These are phyloP conservation scores for Leptographium procerum DNA, from an alignment of 2,329 filamentous ascomycete species.

Conservation along the genomic window DNA sequence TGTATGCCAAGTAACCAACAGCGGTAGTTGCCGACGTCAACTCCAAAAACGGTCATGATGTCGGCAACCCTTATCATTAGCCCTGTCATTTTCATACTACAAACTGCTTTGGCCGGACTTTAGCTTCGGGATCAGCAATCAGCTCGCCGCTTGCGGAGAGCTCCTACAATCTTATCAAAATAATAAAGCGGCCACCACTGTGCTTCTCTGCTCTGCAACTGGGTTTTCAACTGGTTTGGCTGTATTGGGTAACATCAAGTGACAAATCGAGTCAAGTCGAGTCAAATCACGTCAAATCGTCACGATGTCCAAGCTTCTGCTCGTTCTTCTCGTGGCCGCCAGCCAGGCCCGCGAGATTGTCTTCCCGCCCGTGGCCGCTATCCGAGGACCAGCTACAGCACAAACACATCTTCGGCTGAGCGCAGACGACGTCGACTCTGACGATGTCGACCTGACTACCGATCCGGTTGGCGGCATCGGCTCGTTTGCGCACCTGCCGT, in stretches of 20 bases:
- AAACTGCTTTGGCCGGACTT: not conserved
- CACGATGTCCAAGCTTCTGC: not conserved
- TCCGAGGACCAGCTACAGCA: not conserved
- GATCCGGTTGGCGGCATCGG: constrained; percentile 43
- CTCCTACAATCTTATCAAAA: not conserved
- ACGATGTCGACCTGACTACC: constrained; percentile 26
- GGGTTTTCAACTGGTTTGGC: too few relatives aligned
- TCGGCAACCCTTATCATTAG: not conserved
- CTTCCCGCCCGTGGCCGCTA: constrained; percentile 9
- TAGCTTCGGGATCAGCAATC: not conserved
- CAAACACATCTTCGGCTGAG: not conserved
- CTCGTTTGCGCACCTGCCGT: constrained; percentile 50
- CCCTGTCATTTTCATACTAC: not conserved
- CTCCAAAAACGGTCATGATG: not conserved
- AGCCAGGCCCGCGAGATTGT: constrained; percentile 9
- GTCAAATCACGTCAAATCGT: too few relatives aligned
- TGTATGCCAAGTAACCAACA: not conserved
- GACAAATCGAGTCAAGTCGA: too few relatives aligned
- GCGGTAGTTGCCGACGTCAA: not conserved
- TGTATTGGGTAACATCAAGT: not conserved
- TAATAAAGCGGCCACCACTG: not conserved
- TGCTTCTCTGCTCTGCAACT: not conserved
- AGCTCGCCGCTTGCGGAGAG: not conserved
- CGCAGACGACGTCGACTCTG: not conserved
- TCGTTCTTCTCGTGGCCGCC: constrained; percentile 2